Conservation (phyloP, 106 monocot genomes). For the Agapanthus africanus region DNA sequence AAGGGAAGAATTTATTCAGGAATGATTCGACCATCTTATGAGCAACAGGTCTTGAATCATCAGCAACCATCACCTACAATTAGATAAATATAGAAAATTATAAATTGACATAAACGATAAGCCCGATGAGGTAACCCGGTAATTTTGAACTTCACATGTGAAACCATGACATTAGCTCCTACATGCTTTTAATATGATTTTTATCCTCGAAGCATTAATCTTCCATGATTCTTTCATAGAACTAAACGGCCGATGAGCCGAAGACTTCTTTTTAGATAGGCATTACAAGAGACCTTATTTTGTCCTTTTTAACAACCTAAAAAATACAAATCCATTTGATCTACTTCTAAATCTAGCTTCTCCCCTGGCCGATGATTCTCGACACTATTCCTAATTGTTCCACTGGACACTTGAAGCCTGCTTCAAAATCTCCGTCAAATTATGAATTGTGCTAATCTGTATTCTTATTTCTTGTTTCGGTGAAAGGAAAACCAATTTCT, state of each 20-base stretch:
- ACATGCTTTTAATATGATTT: background rate
- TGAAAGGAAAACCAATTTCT: too few species aligned
- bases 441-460: too few species aligned
- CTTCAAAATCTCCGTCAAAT: too few species aligned
- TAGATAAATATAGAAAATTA: background rate
- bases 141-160: background rate
- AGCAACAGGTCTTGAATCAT: conserved; percentile 60
- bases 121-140: background rate
- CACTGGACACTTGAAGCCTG: too few species aligned
- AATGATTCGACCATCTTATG: conserved; percentile 71
- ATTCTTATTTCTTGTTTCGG: too few species aligned
- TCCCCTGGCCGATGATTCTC: too few species aligned
- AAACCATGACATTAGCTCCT: background rate
- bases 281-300: background rate
- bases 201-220: too few species aligned
- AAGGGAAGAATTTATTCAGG: conserved; percentile 89
- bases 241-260: background rate
- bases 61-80: conserved; percentile 53
- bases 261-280: background rate
- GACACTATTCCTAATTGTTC: too few species aligned
- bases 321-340: too few species aligned
- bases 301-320: too few species aligned
- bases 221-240: background rate
- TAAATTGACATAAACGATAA: background rate
- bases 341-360: too few species aligned